These are phyloP conservation scores for Teunomyces cretensis DNA, from an alignment of 805 yeast species.

Conservation along the genomic window DNA sequence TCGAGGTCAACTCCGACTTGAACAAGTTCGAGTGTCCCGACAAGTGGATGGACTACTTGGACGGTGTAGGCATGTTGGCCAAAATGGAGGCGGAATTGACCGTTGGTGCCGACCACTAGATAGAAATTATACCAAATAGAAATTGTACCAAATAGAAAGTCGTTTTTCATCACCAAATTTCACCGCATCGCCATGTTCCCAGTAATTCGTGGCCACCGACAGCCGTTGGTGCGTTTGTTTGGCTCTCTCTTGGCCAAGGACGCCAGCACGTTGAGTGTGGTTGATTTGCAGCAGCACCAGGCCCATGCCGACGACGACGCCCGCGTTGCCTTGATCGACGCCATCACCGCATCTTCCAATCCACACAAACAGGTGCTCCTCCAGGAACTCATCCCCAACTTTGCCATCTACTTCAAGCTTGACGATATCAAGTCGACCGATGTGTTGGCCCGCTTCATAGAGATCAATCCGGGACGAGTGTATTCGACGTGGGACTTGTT, in stretches of 20 bases:
- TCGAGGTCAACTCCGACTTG: slow-evolving; percentile 50
- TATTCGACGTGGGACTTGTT: slow-evolving; percentile 49
- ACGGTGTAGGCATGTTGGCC: slow-evolving; percentile 54
- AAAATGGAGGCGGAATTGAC: slow-evolving; percentile 36
- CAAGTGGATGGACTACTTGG: slow-evolving; percentile 49
- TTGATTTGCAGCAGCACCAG: not conserved
- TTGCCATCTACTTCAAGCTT: slow-evolving; percentile 10
- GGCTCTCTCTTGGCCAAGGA: slow-evolving; percentile 5
- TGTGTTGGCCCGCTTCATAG: slow-evolving; percentile 25
- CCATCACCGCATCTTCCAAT: slow-evolving; percentile 9
- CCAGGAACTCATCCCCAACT: slow-evolving; percentile 11
- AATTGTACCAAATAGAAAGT: not conserved
- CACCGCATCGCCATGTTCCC: not conserved
- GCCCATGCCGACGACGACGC: slow-evolving; percentile 1
- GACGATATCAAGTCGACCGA: slow-evolving; percentile 4
- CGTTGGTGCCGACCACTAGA: slow-evolving; percentile 1
- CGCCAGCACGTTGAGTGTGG: slow-evolving; percentile 9
- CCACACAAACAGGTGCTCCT: slow-evolving; percentile 6
- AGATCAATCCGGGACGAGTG: slow-evolving; percentile 54
- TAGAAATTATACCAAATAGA: not conserved
- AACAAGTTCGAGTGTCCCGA: slow-evolving; percentile 40
- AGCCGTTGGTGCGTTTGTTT: not conserved
- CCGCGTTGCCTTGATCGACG: slow-evolving; percentile 6
- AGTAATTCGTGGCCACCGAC: not conserved
- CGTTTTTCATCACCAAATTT: not conserved